Evolutionary conservation across 805 yeast genomes (phyloP).

Genomic region (Hagleromyces aurorensis): DNA sequence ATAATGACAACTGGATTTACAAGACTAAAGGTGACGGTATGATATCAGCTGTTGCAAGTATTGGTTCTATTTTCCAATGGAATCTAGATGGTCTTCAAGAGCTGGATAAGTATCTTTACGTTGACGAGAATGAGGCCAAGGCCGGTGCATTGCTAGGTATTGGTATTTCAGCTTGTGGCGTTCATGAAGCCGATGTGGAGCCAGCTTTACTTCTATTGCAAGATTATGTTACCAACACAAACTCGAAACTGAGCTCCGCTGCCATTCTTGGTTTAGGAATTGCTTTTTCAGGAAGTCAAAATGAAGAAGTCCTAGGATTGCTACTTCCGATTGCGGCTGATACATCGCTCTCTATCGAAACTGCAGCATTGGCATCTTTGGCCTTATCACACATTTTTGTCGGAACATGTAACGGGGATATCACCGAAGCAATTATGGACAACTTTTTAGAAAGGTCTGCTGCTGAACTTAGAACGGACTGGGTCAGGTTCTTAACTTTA

Average conservation of each 20-base stretch:
- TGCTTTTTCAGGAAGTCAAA: constrained; percentile 90
- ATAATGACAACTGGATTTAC: constrained; percentile 82
- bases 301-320: constrained; percentile 71
- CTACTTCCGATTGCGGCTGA: constrained; percentile 80
- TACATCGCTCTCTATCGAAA: constrained; percentile 62
- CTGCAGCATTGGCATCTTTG: constrained; percentile 78
- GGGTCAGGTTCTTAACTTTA: constrained; percentile 83
- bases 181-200: constrained; percentile 85
- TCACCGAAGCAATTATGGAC: constrained; percentile 86
- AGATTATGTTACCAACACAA: constrained; percentile 67
- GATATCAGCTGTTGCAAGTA: constrained; percentile 84
- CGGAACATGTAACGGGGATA: constrained; percentile 92
- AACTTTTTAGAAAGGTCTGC: constrained; percentile 80
- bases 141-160: constrained; percentile 97
- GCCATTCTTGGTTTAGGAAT: constrained; percentile 89
- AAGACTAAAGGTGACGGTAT: constrained; percentile 88
- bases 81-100: constrained; percentile 85
- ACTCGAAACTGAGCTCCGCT: constrained; percentile 59
- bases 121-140: constrained; percentile 77
- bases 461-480: constrained; percentile 69
- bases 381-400: constrained; percentile 92
- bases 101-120: constrained; percentile 80
- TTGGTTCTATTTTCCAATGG: constrained; percentile 91
- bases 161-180: constrained; percentile 86
- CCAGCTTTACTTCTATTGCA: constrained; percentile 81